Evolutionary conservation across 495 filamentous ascomycete genomes (phyloP).

Genomic region (Achaetomiella virescens): DNA sequence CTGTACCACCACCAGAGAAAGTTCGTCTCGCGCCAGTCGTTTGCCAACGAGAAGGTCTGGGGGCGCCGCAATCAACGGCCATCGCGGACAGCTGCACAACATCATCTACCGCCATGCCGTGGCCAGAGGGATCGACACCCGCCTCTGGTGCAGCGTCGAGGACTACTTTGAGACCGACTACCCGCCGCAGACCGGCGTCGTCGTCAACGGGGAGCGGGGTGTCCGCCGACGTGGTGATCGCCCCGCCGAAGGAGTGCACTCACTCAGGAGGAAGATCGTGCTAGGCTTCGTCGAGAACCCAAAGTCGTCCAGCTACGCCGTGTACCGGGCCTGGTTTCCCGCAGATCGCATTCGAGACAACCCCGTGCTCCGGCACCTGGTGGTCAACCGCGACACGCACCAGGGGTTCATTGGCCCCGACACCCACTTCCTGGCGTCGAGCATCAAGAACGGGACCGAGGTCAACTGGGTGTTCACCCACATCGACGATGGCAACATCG

Average conservation of each 20-base stretch:
- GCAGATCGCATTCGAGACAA: slow-evolving; percentile 56
- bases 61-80: slow-evolving; percentile 48
- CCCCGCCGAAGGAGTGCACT: slow-evolving; percentile 59
- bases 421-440: slow-evolving; percentile 58
- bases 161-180: slow-evolving; percentile 55
- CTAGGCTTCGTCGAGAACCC: slow-evolving; percentile 58
- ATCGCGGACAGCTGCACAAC: slow-evolving; percentile 57
- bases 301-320: slow-evolving; percentile 54
- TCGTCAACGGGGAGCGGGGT: slow-evolving; percentile 45
- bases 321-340: slow-evolving; percentile 55
- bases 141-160: slow-evolving; percentile 47
- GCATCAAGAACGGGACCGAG: slow-evolving; percentile 56
- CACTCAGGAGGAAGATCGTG: slow-evolving; percentile 52
- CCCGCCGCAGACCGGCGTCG: slow-evolving; percentile 45
- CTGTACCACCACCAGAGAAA: slow-evolving; percentile 29
- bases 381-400: slow-evolving; percentile 59
- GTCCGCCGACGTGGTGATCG: slow-evolving; percentile 53
- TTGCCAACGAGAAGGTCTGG: slow-evolving; percentile 26
- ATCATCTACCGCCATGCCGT: slow-evolving; percentile 53
- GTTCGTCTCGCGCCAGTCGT: slow-evolving; percentile 29
- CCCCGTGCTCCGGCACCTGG: slow-evolving; percentile 53
- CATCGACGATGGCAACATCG: slow-evolving; percentile 38
- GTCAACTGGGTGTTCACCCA: slow-evolving; percentile 70
- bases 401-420: slow-evolving; percentile 55
- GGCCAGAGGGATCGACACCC: slow-evolving; percentile 50